phyloP scores from a whole-genome alignment of 768 basidiomycete species.

The Punctularia strigosozonata region DNA sequence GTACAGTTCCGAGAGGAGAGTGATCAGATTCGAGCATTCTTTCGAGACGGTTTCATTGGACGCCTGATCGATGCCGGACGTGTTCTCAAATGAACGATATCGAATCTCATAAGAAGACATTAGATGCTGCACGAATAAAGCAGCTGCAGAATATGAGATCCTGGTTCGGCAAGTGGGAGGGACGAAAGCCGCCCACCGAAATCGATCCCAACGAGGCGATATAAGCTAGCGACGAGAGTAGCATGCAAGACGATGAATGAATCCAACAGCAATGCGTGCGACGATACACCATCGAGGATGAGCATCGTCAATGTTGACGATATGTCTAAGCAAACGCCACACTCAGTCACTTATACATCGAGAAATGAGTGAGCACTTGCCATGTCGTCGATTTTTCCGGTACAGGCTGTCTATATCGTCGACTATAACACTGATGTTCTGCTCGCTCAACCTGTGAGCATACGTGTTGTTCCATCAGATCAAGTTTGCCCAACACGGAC shows the following conservation, averaged over 20 bases:
- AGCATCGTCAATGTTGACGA: slow-evolving; percentile 67
- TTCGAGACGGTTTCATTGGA: slow-evolving; percentile 47
- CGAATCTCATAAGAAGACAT: slow-evolving; percentile 57
- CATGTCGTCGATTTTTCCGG: slow-evolving; percentile 65
- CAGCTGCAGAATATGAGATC: slow-evolving; percentile 34
- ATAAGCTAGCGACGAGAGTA: slow-evolving; percentile 69
- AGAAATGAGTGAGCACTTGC: slow-evolving; percentile 25
- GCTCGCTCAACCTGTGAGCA: slow-evolving; percentile 71
- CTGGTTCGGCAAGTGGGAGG: background rate
- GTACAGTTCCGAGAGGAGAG: slow-evolving; percentile 85
- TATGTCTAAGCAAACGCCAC: slow-evolving; percentile 53
- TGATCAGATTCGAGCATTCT: slow-evolving; percentile 80
- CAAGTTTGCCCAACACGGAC: background rate
- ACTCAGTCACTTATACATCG: background rate
- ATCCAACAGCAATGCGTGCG: slow-evolving; percentile 73
- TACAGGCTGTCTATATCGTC: slow-evolving; percentile 68
- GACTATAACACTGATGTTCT: slow-evolving; percentile 69
- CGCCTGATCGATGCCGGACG: slow-evolving; percentile 1
- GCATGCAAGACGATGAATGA: slow-evolving; percentile 86
- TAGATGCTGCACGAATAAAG: slow-evolving; percentile 68
- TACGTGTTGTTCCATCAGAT: slow-evolving; percentile 2
- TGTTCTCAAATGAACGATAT: slow-evolving; percentile 22
- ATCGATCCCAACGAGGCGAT: slow-evolving; percentile 76
- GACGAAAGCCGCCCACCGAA: slow-evolving; percentile 50
- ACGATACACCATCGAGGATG: slow-evolving; percentile 68